Conservation (phyloP, 2,329 filamentous ascomycete species). For the Elsinoe perseae region DNA sequence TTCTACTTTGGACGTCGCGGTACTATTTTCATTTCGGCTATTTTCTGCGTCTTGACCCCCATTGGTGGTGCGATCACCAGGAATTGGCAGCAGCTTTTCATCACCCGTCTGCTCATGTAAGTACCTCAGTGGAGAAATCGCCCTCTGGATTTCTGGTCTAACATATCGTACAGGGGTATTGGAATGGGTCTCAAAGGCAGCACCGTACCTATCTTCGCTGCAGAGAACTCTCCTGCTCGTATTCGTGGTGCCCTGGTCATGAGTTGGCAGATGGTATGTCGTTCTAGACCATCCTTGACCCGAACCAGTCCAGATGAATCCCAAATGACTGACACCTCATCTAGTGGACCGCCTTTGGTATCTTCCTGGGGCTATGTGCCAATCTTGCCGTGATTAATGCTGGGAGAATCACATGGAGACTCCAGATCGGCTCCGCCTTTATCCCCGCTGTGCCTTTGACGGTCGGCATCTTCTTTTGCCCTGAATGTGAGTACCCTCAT, state of each 20-base stretch:
- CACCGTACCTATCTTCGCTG: slow-evolving; percentile 19
- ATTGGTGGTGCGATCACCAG: slow-evolving; percentile 16
- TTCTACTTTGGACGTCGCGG: slow-evolving; percentile 28
- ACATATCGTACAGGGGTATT: slow-evolving; percentile 14
- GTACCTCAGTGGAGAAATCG: not conserved
- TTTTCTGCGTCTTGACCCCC: slow-evolving; percentile 16
- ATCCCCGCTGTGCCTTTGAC: slow-evolving; percentile 41
- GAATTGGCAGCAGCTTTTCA: slow-evolving; percentile 18
- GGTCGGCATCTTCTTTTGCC: slow-evolving; percentile 33
- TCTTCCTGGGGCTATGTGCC: slow-evolving; percentile 38
- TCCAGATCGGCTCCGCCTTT: slow-evolving; percentile 42
- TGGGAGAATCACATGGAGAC: slow-evolving; percentile 36
- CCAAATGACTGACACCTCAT: slow-evolving; percentile 23
- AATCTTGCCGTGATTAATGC: slow-evolving; percentile 36
- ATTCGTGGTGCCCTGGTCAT: slow-evolving; percentile 27
- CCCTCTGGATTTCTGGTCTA: not conserved
- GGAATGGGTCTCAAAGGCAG: slow-evolving; percentile 19
- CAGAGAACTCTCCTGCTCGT: slow-evolving; percentile 16
- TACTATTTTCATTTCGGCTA: slow-evolving; percentile 31
- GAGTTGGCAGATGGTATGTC: slow-evolving; percentile 28
- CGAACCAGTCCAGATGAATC: not conserved
- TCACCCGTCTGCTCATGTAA: slow-evolving; percentile 17
- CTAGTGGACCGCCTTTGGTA: slow-evolving; percentile 27
- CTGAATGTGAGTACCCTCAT: slow-evolving; percentile 16
- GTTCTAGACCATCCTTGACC: not conserved